phyloP scores from a whole-genome alignment of 2,329 filamentous ascomycete genomes.

The Chaetoscypha palmicola region DNA sequence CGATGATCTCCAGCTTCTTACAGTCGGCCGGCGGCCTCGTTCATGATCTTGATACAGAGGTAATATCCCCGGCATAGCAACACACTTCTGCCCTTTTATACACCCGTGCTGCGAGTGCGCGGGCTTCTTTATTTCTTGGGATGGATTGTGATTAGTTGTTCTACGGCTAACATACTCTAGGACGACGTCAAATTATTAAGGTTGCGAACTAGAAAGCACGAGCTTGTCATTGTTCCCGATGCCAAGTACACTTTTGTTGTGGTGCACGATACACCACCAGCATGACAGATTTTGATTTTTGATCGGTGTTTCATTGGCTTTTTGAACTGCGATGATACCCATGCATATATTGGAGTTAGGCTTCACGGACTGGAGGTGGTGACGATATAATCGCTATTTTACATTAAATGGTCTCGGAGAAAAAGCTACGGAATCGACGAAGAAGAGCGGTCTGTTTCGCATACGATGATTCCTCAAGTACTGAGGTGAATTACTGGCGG shows the following conservation, averaged over 20 bases:
- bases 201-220: slow-evolving; percentile 76
- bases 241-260: slow-evolving; percentile 71
- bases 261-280: slow-evolving; percentile 57
- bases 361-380: background rate
- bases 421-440: too few species aligned
- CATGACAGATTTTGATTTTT: slow-evolving; percentile 34
- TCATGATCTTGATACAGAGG: slow-evolving; percentile 66
- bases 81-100: too few species aligned
- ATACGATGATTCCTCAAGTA: background rate
- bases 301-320: slow-evolving; percentile 1
- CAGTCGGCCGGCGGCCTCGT: slow-evolving; percentile 62
- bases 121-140: too few species aligned
- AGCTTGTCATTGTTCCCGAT: slow-evolving; percentile 78
- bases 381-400: background rate
- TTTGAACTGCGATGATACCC: slow-evolving; percentile 9
- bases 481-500: background rate
- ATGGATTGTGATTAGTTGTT: too few species aligned
- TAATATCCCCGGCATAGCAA: too few species aligned
- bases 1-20: slow-evolving; percentile 70
- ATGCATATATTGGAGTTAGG: slow-evolving; percentile 4
- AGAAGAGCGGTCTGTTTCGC: background rate
- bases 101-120: too few species aligned
- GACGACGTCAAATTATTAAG: slow-evolving; percentile 72
- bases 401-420: too few species aligned
- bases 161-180: too few species aligned